phyloP scores from a whole-genome alignment of 805 yeast species.

The Saccharomycopsis selenospora region DNA sequence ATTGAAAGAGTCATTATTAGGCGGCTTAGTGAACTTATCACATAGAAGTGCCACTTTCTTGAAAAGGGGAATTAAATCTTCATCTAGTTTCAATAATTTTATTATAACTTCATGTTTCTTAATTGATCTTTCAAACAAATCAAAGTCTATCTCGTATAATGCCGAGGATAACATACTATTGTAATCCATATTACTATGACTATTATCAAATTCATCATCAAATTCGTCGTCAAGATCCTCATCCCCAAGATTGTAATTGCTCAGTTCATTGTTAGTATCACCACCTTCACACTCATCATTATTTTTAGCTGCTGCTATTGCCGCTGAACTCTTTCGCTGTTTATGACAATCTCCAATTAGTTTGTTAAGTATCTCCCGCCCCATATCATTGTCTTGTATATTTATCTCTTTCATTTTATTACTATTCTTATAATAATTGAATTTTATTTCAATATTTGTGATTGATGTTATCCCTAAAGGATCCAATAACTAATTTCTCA shows the following conservation, averaged over 20 bases:
- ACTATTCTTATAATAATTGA: too few relatives aligned
- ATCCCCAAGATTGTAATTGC: conserved; percentile 16
- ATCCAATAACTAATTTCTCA: too few relatives aligned
- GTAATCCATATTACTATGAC: conserved; percentile 10
- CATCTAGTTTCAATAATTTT: not conserved
- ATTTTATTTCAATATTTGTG: too few relatives aligned
- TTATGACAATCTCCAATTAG: not conserved
- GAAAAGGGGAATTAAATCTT: not conserved
- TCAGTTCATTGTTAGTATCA: too few relatives aligned
- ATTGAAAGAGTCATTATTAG: conserved; percentile 18
- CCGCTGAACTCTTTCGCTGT: too few relatives aligned
- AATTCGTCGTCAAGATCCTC: conserved; percentile 20
- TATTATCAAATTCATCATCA: conserved; percentile 6
- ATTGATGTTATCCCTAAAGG: too few relatives aligned
- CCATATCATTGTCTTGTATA: too few relatives aligned
- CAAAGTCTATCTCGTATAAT: conserved; percentile 14
- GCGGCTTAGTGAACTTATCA: conserved; percentile 19
- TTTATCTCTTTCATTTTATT: too few relatives aligned
- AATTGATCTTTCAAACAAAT: conserved; percentile 12
- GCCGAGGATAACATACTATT: conserved; percentile 11
- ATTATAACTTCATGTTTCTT: conserved; percentile 10
- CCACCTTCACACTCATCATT: conserved; percentile 23
- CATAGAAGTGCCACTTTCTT: conserved; percentile 12
- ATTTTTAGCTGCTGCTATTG: not conserved
- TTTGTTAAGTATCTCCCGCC: not conserved